Conservation (phyloP, 257 asterid species). For the Plantago ovata region DNA sequence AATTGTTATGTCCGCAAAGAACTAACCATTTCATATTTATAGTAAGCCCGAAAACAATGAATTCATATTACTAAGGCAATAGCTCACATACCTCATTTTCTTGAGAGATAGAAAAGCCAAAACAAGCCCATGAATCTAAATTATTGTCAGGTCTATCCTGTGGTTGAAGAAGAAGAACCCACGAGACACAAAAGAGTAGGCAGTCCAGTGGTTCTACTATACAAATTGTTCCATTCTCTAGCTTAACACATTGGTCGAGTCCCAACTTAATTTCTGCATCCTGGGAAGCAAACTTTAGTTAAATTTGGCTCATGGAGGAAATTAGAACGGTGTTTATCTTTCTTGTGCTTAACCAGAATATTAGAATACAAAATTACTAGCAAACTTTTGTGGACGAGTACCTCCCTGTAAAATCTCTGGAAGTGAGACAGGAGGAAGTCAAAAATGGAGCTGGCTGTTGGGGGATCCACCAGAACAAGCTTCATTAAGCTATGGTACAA, state of each 20-base stretch:
- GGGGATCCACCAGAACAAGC: constrained; percentile 79
- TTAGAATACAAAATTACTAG: neutral
- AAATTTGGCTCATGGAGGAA: constrained; percentile 1
- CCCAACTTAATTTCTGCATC: constrained; percentile 52
- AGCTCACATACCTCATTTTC: constrained; percentile 58
- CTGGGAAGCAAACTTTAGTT: constrained; percentile 33
- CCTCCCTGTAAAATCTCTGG: constrained; percentile 69
- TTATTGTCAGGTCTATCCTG: constrained; percentile 45
- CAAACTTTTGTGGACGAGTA: constrained; percentile 24
- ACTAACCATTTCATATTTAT: constrained; percentile 21
- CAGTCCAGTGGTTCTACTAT: constrained; percentile 81
- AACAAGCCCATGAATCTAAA: constrained; percentile 55
- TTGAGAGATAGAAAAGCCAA: constrained; percentile 86
- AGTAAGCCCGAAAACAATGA: constrained; percentile 20
- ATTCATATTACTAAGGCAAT: constrained; percentile 8
- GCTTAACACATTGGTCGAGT: constrained; percentile 54
- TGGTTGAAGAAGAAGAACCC: constrained; percentile 84
- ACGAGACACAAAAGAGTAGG: constrained; percentile 76
- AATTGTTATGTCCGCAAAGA: constrained; percentile 13
- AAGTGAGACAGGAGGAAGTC: constrained; percentile 77
- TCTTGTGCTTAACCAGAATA: neutral
- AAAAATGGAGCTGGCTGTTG: constrained; percentile 45
- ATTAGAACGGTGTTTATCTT: constrained; percentile 6
- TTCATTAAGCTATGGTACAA: constrained; percentile 67
- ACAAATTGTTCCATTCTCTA: constrained; percentile 46